Base-by-base conservation (phyloP, 2,329 filamentous ascomycete species). In the Trichoderma aggressivum region DNA sequence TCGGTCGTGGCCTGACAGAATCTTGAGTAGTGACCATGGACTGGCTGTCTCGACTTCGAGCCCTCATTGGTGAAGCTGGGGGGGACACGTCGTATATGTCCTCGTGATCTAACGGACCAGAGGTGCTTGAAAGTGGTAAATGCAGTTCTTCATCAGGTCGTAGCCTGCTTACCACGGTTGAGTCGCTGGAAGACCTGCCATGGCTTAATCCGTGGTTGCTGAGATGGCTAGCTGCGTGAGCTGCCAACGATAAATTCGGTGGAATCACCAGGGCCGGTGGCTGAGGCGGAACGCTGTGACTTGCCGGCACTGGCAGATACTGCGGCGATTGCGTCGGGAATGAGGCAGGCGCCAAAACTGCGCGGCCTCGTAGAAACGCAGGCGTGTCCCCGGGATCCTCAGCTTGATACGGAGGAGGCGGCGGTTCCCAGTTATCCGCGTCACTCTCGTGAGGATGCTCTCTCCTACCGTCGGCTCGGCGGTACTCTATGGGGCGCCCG, bases 351-450 rank as follows among this genome's bases (percentile, higher is more conserved):
- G 71, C 75, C 24, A 84, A 82, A 60, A 85, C 80, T 36, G 82
- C 77, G 39, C 83, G 80, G 66, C 87, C 85, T 34, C 87, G 86
- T 73, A 90, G 74, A 73, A 89, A 90, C 3, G 82, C 84, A 1
- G 88, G 87, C 70, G 88, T 73, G 74, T 88, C 87, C 11, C 83
- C 84, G 0, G 87, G 87, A 61, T 89, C 87, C 0, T 92, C 89
- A 69, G 88, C 87, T 53, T 90, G 88, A 76, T 97, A 97, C 1
- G 92, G 92, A 3, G 93, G 93, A 10, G 93, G 93, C 6, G 93
- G 93, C 6, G 93, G 92, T 5, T 94, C 91, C 93, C 93, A 97
- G 75, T 94, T 93, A 76, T 96, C 93, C 5, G 93, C 92, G 78
- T 96, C 93, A 74, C 92, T 95, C 80, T 96, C 93, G 79, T 96